phyloP scores from a whole-genome alignment of 441 rosid species.

The Euphorbia celastroides region DNA sequence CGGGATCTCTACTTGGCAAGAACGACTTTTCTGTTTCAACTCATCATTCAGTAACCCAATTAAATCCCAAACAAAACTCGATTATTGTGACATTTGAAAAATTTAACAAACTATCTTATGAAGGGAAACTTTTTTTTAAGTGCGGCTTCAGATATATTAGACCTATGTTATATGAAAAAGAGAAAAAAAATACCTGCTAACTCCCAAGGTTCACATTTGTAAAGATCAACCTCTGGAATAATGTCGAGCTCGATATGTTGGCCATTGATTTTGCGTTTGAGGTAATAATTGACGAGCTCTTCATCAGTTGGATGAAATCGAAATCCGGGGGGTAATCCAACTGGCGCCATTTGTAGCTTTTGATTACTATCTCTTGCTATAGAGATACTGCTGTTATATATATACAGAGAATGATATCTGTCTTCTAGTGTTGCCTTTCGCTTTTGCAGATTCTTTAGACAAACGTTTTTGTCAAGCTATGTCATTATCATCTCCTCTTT shows the following conservation, averaged over 20 bases:
- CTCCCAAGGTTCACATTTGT: conserved; percentile 98
- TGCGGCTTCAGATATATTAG: background rate
- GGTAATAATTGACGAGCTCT: conserved; percentile 89
- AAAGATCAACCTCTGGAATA: conserved; percentile 91
- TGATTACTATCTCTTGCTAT: background rate
- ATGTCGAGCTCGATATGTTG: conserved; percentile 88
- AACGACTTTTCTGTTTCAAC: conserved; percentile 59
- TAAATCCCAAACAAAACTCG: too few species aligned
- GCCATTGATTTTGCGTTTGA: conserved; percentile 72
- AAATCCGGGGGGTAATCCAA: conserved; percentile 90
- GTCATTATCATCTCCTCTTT: background rate
- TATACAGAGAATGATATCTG: conserved; percentile 30
- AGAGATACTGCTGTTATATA: background rate
- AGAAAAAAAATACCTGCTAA: conserved; percentile 43
- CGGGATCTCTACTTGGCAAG: conserved; percentile 86
- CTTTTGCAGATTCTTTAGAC: conserved; percentile 62
- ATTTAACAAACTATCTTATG: too few species aligned
- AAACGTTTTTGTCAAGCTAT: conserved; percentile 53
- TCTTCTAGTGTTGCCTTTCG: conserved; percentile 23
- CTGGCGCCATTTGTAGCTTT: conserved; percentile 66
- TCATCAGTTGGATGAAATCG: conserved; percentile 91
- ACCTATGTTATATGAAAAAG: too few species aligned
- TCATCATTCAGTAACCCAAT: too few species aligned
- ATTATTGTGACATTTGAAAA: too few species aligned
- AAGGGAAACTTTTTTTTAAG: too few species aligned